These are phyloP conservation scores for Pichiaceae sp. DNA, from an alignment of 1,139 yeast species.

Conservation along the genomic window DNA sequence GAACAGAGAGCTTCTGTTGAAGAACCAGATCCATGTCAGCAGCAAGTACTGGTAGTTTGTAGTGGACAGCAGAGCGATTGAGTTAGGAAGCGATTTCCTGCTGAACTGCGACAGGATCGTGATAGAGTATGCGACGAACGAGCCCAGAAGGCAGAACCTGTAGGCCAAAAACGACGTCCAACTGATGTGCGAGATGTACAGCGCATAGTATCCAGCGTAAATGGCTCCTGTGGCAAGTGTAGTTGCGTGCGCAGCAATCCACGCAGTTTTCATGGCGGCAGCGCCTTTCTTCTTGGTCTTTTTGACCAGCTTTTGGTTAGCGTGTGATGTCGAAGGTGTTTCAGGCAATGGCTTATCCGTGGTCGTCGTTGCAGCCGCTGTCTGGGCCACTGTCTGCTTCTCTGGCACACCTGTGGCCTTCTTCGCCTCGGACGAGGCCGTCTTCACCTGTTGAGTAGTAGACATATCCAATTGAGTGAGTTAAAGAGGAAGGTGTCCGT, in stretches of 20 bases:
- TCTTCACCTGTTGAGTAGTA: not conserved
- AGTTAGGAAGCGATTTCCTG: conserved; percentile 39
- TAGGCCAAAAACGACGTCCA: conserved; percentile 41
- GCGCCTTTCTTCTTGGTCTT: conserved; percentile 32
- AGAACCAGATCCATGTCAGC: conserved; percentile 49
- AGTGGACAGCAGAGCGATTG: conserved; percentile 51
- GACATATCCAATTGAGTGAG: not conserved
- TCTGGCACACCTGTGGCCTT: no score
- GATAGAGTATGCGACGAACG: conserved; percentile 42
- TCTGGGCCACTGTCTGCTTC: not conserved
- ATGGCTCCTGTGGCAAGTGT: conserved; percentile 44
- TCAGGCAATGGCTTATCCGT: not conserved
- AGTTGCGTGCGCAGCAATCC: conserved; percentile 56
- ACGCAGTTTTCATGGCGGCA: conserved; percentile 39
- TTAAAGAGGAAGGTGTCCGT: not conserved
- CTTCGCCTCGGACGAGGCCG: not conserved
- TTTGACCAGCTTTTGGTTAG: conserved; percentile 11
- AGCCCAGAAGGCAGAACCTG: conserved; percentile 48
- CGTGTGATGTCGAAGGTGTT: not conserved
- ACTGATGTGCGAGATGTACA: conserved; percentile 35
- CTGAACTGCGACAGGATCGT: conserved; percentile 55
- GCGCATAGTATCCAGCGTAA: conserved; percentile 37
- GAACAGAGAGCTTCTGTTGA: conserved; percentile 58
- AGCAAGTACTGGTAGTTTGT: conserved; percentile 61
- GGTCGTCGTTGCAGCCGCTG: not conserved